A percentile compares a stretch with the other conserved stretches of the same genome.
Evolutionary conservation across 306 rosid species (phyloP).

Genomic region (cucumber (Cucumis sativus)): Cucumber_9930_V3 NC_026660.2:7671501-7672000

Average conservation of each 20-base stretch:
- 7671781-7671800: conserved; percentile 93
- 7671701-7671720: conserved; percentile 93
- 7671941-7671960: conserved; percentile 92
- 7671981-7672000: conserved; percentile 91
- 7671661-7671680: conserved; percentile 87
- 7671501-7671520: conserved; percentile 39
- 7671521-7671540: conserved; percentile 35
- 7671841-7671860: conserved; percentile 69
- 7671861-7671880: conserved; percentile 95
- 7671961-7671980: conserved; percentile 96
- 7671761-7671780: conserved; percentile 98
- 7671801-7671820: conserved; percentile 88
- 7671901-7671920: conserved; percentile 96
- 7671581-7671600: conserved; percentile 84
- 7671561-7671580: conserved; percentile 78
- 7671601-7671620: conserved; percentile 97
- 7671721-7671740: conserved; percentile 89
- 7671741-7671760: conserved; percentile 99
- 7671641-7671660: conserved; percentile 82
- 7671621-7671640: conserved; percentile 87
- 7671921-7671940: conserved; percentile 93
- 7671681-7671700: conserved; percentile 97
- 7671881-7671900: conserved; percentile 90
- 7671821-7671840: conserved; percentile 72
- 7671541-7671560: conserved; percentile 84